These are phyloP conservation scores for Jaltomata sinuosa DNA, from an alignment of 257 asterid genomes.

Conservation along the genomic window DNA sequence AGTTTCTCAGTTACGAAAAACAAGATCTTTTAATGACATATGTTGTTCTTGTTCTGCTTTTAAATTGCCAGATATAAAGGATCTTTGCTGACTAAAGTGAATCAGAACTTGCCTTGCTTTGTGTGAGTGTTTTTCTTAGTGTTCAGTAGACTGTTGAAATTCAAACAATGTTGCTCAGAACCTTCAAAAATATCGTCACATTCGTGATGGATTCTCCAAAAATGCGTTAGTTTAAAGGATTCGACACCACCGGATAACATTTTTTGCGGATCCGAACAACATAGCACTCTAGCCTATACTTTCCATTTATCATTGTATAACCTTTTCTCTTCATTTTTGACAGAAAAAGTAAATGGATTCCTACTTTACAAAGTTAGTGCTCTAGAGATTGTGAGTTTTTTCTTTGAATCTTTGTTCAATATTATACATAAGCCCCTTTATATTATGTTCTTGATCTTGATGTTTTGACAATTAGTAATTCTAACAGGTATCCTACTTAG, in stretches of 20 bases:
- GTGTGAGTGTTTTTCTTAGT: constrained; percentile 24
- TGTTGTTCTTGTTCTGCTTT: too few species aligned
- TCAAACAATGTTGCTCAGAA: neutral
- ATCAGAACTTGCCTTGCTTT: constrained; percentile 9
- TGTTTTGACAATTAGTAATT: neutral
- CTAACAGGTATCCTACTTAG: constrained; percentile 35
- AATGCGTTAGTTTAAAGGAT: neutral
- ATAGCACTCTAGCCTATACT: neutral
- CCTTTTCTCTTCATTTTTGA: neutral
- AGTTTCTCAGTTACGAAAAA: too few species aligned
- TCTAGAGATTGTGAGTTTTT: constrained; percentile 42
- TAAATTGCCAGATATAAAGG: constrained; percentile 16
- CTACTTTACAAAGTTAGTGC: constrained; percentile 45
- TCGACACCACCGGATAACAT: neutral
- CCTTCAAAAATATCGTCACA: neutral
- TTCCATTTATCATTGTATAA: neutral
- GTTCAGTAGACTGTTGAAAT: neutral
- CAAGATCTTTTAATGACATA: too few species aligned
- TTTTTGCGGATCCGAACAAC: neutral
- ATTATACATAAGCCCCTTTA: neutral
- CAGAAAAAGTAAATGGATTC: constrained; percentile 29
- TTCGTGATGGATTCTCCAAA: neutral
- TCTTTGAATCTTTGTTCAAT: neutral
- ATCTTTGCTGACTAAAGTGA: constrained; percentile 23
- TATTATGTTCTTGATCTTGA: neutral